Conservation (phyloP, 805 yeast genomes). For the Schwanniomyces vanrijiae region DNA sequence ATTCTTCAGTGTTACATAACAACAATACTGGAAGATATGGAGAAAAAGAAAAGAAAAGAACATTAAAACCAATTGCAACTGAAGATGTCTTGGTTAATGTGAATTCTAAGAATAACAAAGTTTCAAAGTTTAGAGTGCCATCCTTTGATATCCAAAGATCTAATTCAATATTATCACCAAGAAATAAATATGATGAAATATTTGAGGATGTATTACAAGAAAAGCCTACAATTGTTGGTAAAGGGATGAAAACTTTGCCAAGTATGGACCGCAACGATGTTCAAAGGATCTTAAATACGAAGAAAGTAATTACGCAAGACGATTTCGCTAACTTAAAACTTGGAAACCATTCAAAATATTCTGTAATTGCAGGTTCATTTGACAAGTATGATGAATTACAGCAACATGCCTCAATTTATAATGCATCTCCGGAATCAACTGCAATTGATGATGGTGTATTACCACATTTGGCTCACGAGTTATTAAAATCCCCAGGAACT, state of each 20-base stretch:
- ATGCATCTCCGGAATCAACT: slow-evolving; percentile 18
- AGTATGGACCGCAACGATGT: slow-evolving; percentile 50
- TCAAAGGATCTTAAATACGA: slow-evolving; percentile 37
- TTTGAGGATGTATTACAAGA: slow-evolving; percentile 25
- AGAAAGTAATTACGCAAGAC: slow-evolving; percentile 38
- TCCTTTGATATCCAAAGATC: slow-evolving; percentile 43
- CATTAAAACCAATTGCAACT: neutral
- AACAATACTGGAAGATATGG: neutral
- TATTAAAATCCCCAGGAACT: slow-evolving; percentile 28
- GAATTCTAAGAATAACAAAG: slow-evolving; percentile 5
- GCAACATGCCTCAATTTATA: slow-evolving; percentile 34
- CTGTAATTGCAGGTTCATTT: slow-evolving; percentile 25
- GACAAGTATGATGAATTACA: slow-evolving; percentile 27
- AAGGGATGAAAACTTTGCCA: slow-evolving; percentile 49
- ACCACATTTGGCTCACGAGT: slow-evolving; percentile 41
- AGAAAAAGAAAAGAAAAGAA: neutral
- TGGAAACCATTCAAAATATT: slow-evolving; percentile 21
- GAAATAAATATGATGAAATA: slow-evolving; percentile 39
- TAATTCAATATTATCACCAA: slow-evolving; percentile 33
- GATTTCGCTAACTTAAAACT: slow-evolving; percentile 38
- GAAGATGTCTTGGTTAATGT: slow-evolving; percentile 4
- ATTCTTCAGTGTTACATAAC: slow-evolving; percentile 10
- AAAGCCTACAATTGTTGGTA: slow-evolving; percentile 41
- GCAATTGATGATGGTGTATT: slow-evolving; percentile 13
- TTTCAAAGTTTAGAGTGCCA: slow-evolving; percentile 40